Evolutionary conservation across 208 protist genomes (phyloP), one percentile per base, ranked within the genome.

Genomic region (Leishmania amazonensis): DNA sequence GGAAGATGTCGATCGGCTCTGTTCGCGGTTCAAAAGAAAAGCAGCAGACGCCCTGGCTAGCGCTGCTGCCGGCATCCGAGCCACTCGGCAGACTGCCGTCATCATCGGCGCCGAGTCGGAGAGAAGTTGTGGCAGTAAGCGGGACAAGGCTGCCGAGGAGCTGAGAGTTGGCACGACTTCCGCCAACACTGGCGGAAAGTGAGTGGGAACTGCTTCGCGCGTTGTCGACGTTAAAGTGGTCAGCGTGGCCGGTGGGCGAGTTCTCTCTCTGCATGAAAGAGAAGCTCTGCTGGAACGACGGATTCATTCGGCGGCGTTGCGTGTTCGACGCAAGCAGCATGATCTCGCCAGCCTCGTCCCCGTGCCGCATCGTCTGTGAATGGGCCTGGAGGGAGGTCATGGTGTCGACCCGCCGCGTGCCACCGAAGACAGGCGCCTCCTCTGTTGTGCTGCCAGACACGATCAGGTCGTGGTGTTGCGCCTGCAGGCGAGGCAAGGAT

Each of bases 1-100:
- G 89, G 73, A 98, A 97, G 31, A 97, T 85, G 71, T 96, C 92
- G 71, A 96, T 92, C 40, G 94, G 87, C 80, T 95, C 90, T 53
- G 75, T 87, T 65, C 89, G 91, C n/a, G 80, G 80, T 76, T 96
- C 94, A 58, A 95, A 96, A 3, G 83, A 65, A 77, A 93, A 93
- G 65, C 77, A 85, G 74, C 75, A 6, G 1, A 42, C 13, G 15
- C 21, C 31, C 47, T 54, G 57, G 21, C 62, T 21, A 5, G 13
- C 47, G 2, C 51, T 57, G 38, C 35, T 8, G 7, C 49, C 67
- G 5, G 13, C 40, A 45, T 64, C 67, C 49, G 42, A n/a, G 24
- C 54, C 70, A 19, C 13, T 47, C 40, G 8, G 38, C 47, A 31
- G 3, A 7, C 54, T 9, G 19, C 31, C 42, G 28, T 21, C 80